A percentile compares a stretch with the other conserved stretches of the same genome.
Evolutionary conservation across 495 filamentous ascomycete genomes (phyloP).

Genomic region (Hyaloscypha variabilis): DNA sequence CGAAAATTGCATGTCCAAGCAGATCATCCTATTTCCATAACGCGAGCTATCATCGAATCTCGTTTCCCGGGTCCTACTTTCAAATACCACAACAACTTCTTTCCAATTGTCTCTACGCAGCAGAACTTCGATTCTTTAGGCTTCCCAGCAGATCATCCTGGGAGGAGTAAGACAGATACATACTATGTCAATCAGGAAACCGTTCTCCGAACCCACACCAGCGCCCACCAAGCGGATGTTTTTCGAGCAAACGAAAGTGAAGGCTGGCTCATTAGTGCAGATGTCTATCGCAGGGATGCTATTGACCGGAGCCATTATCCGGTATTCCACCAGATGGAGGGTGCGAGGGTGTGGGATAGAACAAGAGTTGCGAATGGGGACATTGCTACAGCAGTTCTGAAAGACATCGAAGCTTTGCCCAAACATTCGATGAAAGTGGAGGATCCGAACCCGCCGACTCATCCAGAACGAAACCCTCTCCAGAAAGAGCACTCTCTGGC

Average conservation of each 20-base stretch:
- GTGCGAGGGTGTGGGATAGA: constrained; percentile 87
- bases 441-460: constrained; percentile 80
- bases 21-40: constrained; percentile 89
- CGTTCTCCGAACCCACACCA: constrained; percentile 89
- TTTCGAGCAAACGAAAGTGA: constrained; percentile 74
- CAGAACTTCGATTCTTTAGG: constrained; percentile 97
- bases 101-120: constrained; percentile 80
- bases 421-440: constrained; percentile 73
- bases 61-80: constrained; percentile 75
- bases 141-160: constrained; percentile 88
- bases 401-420: constrained; percentile 70
- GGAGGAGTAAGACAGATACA: constrained; percentile 84
- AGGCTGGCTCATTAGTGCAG: constrained; percentile 90
- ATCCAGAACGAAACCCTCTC: constrained; percentile 81
- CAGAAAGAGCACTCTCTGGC: constrained; percentile 69
- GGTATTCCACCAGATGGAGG: constrained; percentile 99
- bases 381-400: constrained; percentile 63
- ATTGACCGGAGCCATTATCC: constrained; percentile 95
- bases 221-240: constrained; percentile 86
- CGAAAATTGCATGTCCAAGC: constrained; percentile 82
- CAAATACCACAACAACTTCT: constrained; percentile 73
- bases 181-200: constrained; percentile 91
- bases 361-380: constrained; percentile 55
- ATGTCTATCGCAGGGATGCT: constrained; percentile 94
- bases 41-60: constrained; percentile 88